Base-by-base conservation (phyloP, 2,329 filamentous ascomycete genomes). In the Nemania serpens region DNA sequence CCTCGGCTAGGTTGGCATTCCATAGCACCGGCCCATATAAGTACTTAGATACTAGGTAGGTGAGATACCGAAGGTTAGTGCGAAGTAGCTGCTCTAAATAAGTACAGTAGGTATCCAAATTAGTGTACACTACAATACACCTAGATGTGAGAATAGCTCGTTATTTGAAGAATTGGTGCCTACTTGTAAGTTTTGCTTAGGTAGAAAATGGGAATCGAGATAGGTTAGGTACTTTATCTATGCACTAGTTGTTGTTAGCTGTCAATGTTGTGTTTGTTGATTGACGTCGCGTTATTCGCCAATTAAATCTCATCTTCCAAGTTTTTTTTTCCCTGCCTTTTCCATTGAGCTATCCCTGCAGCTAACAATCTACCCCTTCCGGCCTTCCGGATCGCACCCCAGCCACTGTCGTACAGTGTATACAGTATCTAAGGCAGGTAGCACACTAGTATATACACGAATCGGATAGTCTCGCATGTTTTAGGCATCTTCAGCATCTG, bases 361-460 rank as follows among this genome's bases (percentile, higher is more conserved):
- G 33, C n/a, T 50, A 17, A 18, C 34, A 55, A 59, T 46, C 17
- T 59, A 34, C 33, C 43, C 3, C 50, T 59, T 59, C 60, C 60
- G 60, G 60, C 60, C 56, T 59, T 62, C 60, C 60, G 60, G 60
- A 43, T 59, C 46, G 48, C 36, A 34, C 52, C 36, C 54, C 29
- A 36, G 37, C 48, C 20, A 36, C 22, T 34, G 22, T 13, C 25
- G 22, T 45, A 45, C 29, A 39, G 29, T n/a, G 18, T 34, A 36
- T 39, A 39, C 36, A 29, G 25, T 29, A 29, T n/a, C n/a, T n/a
- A n/a, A n/a, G n/a, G n/a, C n/a, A n/a, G n/a, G n/a, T n/a, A n/a
- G n/a, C n/a, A 7, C 7, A 29, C 3, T 29, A 29, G 7, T 29
- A 29, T 7, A 7, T 29, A 29, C 25, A 29, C 25, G 4, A 29